Base-by-base conservation (phyloP, 305 asterid species). In the Coffea humblotiana region DNA sequence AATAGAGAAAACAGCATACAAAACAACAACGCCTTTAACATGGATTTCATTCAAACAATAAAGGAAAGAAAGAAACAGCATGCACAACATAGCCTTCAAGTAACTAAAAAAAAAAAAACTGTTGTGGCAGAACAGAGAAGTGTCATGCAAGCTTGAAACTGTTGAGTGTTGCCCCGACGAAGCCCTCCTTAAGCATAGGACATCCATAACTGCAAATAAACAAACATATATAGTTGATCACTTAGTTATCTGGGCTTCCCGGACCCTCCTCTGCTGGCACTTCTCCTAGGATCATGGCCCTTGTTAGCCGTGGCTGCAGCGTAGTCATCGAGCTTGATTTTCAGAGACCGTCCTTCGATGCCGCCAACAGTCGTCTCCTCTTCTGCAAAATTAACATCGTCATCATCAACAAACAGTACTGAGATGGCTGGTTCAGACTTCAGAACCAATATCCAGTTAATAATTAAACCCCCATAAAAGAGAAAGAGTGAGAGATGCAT, bases 341-440 rank as follows among this genome's bases (percentile, higher is more conserved):
- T 71, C 58, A 85, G 82, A 82, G 80, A 74, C 81, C 88, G 77
- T 78, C 80, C 81, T 7, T 60, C 19, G 12, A 63, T 71, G 49
- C 60, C 76, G 12, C 23, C 51, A 14, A 23, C 43, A 15, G 9
- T 29, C 51, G 15, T 60, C 58, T 37, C 82, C 66, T 79, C 71
- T 52, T 69, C 82, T 76, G 76, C 65, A 11, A 43, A 61, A 40
- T 37, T 37, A 37, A 37, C 43, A 37, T 37, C 29, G 13, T 8
- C 70, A 29, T 64, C 21, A 27, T 12, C 7, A 21, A 21, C 6
- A 6, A 6, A 1, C 40, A 29, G 32, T 29, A 29, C 43, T 13
- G 5, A 65, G 21, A 37, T 27, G 21, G 21, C 29, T 12, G 43
- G 70, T 27, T 27, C 70, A 29, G 43, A 65, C 6, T 65, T 14